Percentiles rank a stretch among this genome's conserved stretches.
Evolutionary conservation across 495 filamentous ascomycete genomes (phyloP).

Genomic region (Emericellopsis terricola): DNA sequence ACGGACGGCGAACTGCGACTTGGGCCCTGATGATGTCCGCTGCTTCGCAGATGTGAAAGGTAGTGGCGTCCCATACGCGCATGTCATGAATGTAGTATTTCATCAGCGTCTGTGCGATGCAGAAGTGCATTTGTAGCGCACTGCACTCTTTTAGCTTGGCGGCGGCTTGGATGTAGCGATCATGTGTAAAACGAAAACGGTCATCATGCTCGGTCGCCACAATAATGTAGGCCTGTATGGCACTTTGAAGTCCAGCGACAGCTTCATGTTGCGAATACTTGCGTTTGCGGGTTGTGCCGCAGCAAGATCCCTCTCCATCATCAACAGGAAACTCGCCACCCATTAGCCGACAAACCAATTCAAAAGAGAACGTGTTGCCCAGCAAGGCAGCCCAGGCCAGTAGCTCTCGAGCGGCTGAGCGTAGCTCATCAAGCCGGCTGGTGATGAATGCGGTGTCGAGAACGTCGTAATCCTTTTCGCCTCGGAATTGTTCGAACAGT

Average conservation of each 20-base stretch:
- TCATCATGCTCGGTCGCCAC: conserved; percentile 64
- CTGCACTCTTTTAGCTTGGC: conserved; percentile 50
- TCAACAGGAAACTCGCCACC: conserved; percentile 42
- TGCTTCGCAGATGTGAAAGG: conserved; percentile 58
- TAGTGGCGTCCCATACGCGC: conserved; percentile 43
- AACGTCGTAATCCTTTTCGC: conserved; percentile 56
- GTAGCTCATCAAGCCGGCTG: conserved; percentile 56
- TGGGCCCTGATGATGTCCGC: conserved; percentile 50
- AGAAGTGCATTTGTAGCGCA: conserved; percentile 67
- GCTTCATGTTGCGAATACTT: conserved; percentile 31
- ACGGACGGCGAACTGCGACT: conserved; percentile 39
- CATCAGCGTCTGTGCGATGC: conserved; percentile 62
- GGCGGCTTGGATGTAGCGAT: conserved; percentile 64
- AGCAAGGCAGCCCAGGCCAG: conserved; percentile 74
- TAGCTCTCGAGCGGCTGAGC: conserved; percentile 50
- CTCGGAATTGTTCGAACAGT: conserved; percentile 66
- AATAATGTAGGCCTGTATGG: conserved; percentile 60
- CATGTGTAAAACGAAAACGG: conserved; percentile 57
- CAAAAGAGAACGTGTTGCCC: conserved; percentile 64
- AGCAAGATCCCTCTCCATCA: conserved; percentile 14
- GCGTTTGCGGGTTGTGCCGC: conserved; percentile 5
- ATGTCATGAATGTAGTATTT: conserved; percentile 43
- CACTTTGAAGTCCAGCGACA: conserved; percentile 58
- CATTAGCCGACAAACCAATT: conserved; percentile 58
- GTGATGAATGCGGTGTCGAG: conserved; percentile 65